A percentile compares a stretch with the other conserved stretches of the same genome.
These are phyloP conservation scores for Quercus parvula DNA, from an alignment of 306 rosid genomes.

Conservation along the genomic window DNA sequence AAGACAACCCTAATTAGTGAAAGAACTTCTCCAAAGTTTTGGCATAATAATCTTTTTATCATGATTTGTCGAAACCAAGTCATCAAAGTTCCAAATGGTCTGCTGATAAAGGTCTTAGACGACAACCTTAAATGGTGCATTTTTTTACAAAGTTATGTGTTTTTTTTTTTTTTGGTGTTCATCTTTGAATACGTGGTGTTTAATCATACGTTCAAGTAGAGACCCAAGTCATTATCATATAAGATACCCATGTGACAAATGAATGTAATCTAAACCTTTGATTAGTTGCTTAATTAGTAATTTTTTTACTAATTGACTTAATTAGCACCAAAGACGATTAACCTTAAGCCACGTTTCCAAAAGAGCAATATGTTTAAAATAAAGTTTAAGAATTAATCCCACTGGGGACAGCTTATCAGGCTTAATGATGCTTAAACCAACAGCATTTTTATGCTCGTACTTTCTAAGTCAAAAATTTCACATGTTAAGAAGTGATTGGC, in stretches of 20 bases:
- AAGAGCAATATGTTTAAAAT: not conserved
- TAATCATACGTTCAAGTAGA: not conserved
- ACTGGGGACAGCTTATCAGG: conserved; percentile 13
- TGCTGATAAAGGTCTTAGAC: not conserved
- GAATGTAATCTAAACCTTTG: not conserved
- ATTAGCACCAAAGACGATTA: conserved; percentile 1
- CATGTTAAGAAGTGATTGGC: conserved; percentile 23
- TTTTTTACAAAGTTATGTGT: conserved; percentile 23
- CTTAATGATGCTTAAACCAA: conserved; percentile 26
- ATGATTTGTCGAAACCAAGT: conserved; percentile 7
- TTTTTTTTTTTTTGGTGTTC: too few species aligned
- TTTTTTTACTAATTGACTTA: conserved; percentile 7
- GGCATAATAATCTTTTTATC: conserved; percentile 16
- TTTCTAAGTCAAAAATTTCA: conserved; percentile 11
- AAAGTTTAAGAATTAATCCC: not conserved
- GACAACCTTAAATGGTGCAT: conserved; percentile 26
- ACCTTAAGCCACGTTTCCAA: conserved; percentile 19
- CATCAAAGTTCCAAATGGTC: conserved; percentile 18
- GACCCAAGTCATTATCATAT: conserved; percentile 9
- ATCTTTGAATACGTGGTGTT: not conserved
- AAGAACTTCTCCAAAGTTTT: conserved; percentile 32
- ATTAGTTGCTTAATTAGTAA: not conserved
- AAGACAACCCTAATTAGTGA: conserved; percentile 42
- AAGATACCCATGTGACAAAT: conserved; percentile 8
- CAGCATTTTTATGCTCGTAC: conserved; percentile 18